These are phyloP conservation scores for Saraca asoca DNA, from an alignment of 331 rosid species.

Conservation along the genomic window DNA sequence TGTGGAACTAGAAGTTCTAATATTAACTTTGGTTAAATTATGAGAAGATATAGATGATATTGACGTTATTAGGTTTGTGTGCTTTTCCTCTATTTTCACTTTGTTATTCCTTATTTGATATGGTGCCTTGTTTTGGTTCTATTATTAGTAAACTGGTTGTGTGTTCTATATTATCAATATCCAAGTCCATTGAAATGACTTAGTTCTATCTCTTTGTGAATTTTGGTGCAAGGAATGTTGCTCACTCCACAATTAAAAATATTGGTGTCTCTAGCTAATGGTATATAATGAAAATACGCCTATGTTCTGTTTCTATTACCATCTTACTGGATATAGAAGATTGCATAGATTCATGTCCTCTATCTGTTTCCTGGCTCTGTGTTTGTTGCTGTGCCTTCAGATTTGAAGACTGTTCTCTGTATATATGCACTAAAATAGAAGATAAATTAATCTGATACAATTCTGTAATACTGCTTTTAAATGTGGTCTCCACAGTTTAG, in stretches of 20 bases:
- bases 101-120: conserved; percentile 1
- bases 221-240: not conserved
- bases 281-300: not conserved
- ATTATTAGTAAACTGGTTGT: not conserved
- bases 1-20: conserved; percentile 25
- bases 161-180: not conserved
- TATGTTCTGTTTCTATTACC: not conserved
- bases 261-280: conserved; percentile 13
- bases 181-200: not conserved
- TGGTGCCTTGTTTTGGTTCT: not conserved
- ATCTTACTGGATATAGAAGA: conserved; percentile 20
- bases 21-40: conserved; percentile 15
- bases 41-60: not conserved
- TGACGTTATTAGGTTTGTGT: not conserved
- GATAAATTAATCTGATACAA: conserved; percentile 7
- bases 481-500: conserved; percentile 28
- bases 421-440: not conserved
- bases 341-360: not conserved
- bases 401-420: conserved; percentile 1
- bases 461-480: conserved; percentile 18
- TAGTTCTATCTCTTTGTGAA: not conserved
- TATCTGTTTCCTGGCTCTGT: conserved; percentile 14
- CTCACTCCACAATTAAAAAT: not conserved
- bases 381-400: not conserved
- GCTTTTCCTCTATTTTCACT: not conserved